Evolutionary conservation across 495 filamentous ascomycete genomes (phyloP), one percentile per base, ranked within the genome.

Genomic region (Alectoria sarmentosa): DNA sequence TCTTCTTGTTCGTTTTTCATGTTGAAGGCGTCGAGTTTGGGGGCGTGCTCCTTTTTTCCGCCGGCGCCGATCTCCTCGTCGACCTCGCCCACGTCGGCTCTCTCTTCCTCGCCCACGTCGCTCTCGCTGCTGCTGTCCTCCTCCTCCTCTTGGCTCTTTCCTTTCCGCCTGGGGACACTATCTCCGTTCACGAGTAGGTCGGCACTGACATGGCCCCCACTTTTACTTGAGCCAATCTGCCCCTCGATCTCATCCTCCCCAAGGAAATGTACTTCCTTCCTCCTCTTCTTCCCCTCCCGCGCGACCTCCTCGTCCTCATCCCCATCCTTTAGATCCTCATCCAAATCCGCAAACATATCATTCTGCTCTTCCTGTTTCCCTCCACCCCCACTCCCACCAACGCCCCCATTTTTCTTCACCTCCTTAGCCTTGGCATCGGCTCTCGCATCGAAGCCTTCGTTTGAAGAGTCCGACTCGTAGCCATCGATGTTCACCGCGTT

Each of bases 11-110:
- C 94, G 8, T 80, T 76, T 58, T 82, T 85, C 84, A 98, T 92
- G 71, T 98, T 96, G 81, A 98, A 98, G 0, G 92, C 94, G 75
- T 97, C 94, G 34, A 98, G 80, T 69, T 94, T 87, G n/a, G 94
- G 94, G 21, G 95, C 95, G 73, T 96, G 90, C 72, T 89, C 92
- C 75, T 97, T 98, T 69, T 92, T 87, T 1, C 86, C 87, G 10
- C 94, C 95, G 4, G 89, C 86, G 3, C 95, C 95, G 38, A 98
- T 76, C 73, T 98, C 94, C 58, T 91, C 87, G 69, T 96, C 92
- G 7, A 95, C 69, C 4, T 85, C 88, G 23, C 83, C 86, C 56
- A 85, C 78, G 60, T 82, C 87, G 7, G 86, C 87, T 52, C 87
- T 77, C 44, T 89, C 86, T 66, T 89, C 88, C 54, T 92, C 88